Base-by-base conservation (phyloP, 768 basidiomycete species). In the Rhizopogon roseolus region DNA sequence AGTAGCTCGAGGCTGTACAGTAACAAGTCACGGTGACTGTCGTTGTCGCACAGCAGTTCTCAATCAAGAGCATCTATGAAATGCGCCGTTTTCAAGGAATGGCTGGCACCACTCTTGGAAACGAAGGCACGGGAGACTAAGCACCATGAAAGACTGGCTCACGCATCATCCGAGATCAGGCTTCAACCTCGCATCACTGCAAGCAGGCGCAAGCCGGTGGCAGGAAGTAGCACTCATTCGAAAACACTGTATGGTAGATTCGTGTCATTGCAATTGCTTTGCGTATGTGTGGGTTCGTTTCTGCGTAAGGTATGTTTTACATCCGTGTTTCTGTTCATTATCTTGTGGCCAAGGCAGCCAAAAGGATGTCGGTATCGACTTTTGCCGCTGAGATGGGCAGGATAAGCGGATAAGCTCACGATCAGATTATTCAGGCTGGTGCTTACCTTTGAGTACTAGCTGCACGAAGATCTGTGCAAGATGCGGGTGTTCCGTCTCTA, bases 391-490 rank as follows among this genome's bases (percentile, higher is more conserved):
- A 9, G 10, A 40, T 41, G 32, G 50, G 41, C 25, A 40, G 34
- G 1, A 16, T 48, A 36, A 48, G 46, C 14, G 22, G n/a, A n/a
- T n/a, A n/a, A 9, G 10, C 29, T 7, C 19, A 5, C 19, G 2
- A 6, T 7, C 34, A 34, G 17, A 36, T 8, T 19, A 48, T 16
- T 48, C 14, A 11, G 41, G 6, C 37, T 27, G 34, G 34, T 5
- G 70, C 77, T 36, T 60, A 91, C 90, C 81, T 77, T 89, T 91
- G 34, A 93, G 68, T 41, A 92, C 81, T 36, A 91, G 69, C 60
- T 79, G 76, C 52, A 84, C 76, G 59, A 93, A 90, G 38, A 63
- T 69, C 54, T 79, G 73, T n/a, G 87, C 85, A 49, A 90, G 62
- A 48, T 76, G 76, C 0, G 91, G 86, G 50, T 84, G 71, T 44